phyloP scores from a whole-genome alignment of 805 yeast species.

The Starmerella ratchasimensis region DNA sequence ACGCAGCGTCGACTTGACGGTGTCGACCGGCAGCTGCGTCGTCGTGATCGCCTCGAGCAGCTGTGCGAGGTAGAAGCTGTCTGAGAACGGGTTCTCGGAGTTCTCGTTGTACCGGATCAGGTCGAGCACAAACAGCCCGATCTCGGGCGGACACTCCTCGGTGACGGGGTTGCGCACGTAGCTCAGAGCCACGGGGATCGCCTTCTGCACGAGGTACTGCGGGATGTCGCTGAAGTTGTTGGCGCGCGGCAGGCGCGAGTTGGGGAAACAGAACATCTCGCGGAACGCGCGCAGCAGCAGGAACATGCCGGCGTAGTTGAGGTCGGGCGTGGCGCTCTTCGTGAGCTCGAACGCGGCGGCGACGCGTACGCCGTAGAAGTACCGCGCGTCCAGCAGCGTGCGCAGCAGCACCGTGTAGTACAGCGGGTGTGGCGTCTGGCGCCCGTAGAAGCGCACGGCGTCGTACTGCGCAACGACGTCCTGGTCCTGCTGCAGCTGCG shows the following conservation, averaged over 20 bases:
- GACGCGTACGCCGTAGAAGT: conserved; percentile 75
- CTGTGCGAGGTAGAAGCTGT: conserved; percentile 48
- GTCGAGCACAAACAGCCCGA: conserved; percentile 52
- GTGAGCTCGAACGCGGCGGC: conserved; percentile 78
- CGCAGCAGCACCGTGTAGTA: conserved; percentile 68
- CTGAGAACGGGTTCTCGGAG: conserved; percentile 60
- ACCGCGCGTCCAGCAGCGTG: conserved; percentile 69
- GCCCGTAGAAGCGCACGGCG: conserved; percentile 61
- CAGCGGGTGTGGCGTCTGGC: conserved; percentile 46
- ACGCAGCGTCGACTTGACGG: no score
- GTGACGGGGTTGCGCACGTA: conserved; percentile 41
- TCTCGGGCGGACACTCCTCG: conserved; percentile 46
- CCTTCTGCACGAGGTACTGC: conserved; percentile 52
- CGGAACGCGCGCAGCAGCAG: conserved; percentile 62
- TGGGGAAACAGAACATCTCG: conserved; percentile 56
- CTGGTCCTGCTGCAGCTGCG: conserved; percentile 85
- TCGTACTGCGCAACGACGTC: conserved; percentile 93
- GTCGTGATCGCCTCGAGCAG: conserved; percentile 43
- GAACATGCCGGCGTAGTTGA: conserved; percentile 55
- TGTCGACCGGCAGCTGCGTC: conserved; percentile 21
- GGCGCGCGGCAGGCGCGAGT: conserved; percentile 51
- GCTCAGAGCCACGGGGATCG: conserved; percentile 51
- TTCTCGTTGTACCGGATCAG: conserved; percentile 76
- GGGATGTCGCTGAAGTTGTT: conserved; percentile 69
- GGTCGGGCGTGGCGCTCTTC: conserved; percentile 44